phyloP scores from a whole-genome alignment of 148 eudicot genomes.

The Beta vulgaris region DNA sequence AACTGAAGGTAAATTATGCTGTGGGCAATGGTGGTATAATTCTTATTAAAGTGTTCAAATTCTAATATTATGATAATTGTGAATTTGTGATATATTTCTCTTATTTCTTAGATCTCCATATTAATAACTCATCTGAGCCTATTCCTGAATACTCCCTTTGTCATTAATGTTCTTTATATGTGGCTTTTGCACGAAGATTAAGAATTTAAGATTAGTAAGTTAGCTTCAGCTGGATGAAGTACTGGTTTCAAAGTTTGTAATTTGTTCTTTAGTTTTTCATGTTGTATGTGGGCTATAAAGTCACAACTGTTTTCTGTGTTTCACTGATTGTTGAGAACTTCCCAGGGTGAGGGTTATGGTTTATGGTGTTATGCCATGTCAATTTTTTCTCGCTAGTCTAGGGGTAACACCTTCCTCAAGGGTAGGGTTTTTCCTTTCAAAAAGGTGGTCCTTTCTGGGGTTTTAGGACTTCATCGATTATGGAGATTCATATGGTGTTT shows the following conservation, averaged over 20 bases:
- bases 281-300: not conserved
- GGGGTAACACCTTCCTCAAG: not conserved
- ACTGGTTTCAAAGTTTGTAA: not conserved
- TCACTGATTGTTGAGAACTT: too few species aligned
- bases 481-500: not conserved
- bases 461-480: not conserved
- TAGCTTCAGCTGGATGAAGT: not conserved
- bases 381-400: not conserved
- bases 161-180: not conserved
- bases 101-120: not conserved
- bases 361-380: not conserved
- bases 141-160: not conserved
- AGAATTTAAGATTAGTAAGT: too few species aligned
- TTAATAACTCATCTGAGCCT: not conserved
- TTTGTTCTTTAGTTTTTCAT: not conserved
- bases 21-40: not conserved
- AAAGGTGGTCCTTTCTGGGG: too few species aligned
- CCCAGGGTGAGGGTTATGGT: too few species aligned
- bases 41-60: not conserved
- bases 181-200: too few species aligned
- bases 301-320: too few species aligned
- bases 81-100: not conserved
- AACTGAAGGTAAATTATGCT: conserved; percentile 46
- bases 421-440: too few species aligned
- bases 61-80: not conserved